A percentile compares a stretch with the other conserved stretches of the same genome.
Evolutionary conservation across 2,329 filamentous ascomycete genomes (phyloP).

Genomic region (Apiospora hydei): DNA sequence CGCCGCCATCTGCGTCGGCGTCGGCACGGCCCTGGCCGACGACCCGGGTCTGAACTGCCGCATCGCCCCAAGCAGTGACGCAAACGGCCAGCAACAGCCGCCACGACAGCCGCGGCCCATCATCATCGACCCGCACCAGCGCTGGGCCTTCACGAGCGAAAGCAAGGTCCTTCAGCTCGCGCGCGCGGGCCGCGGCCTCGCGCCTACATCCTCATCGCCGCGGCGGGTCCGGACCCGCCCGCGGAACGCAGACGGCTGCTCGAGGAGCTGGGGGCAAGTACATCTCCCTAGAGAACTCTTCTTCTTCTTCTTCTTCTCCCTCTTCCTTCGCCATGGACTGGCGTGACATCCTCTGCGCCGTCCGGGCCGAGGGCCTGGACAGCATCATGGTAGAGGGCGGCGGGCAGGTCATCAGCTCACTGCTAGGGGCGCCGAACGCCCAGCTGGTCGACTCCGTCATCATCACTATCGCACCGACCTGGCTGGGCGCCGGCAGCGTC

Average conservation of each 20-base stretch:
- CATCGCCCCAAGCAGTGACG: neutral
- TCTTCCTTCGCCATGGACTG: slow-evolving; percentile 52
- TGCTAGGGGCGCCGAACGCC: slow-evolving; percentile 70
- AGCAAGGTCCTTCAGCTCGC: slow-evolving; percentile 75
- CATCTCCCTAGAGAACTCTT: slow-evolving; percentile 45
- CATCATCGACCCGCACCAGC: slow-evolving; percentile 78
- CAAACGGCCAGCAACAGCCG: too few species aligned
- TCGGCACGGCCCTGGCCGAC: slow-evolving; percentile 24
- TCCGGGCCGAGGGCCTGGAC: slow-evolving; percentile 66
- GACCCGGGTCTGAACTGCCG: slow-evolving; percentile 24
- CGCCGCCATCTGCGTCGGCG: slow-evolving; percentile 82
- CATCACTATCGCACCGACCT: slow-evolving; percentile 88
- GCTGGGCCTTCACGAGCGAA: slow-evolving; percentile 69
- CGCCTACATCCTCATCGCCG: slow-evolving; percentile 68
- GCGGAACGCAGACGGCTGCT: slow-evolving; percentile 51
- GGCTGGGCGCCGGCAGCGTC: slow-evolving; percentile 85
- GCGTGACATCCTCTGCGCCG: slow-evolving; percentile 65
- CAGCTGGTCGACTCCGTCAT: slow-evolving; percentile 79
- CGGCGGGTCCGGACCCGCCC: slow-evolving; percentile 55
- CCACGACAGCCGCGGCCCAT: slow-evolving; percentile 79
- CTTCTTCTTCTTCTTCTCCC: neutral
- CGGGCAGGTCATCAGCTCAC: slow-evolving; percentile 79
- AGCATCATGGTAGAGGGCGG: slow-evolving; percentile 96
- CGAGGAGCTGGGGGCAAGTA: slow-evolving; percentile 61
- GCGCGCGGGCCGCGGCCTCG: slow-evolving; percentile 69